These are phyloP conservation scores for Taphrina wiesneri DNA, from an alignment of 1,139 yeast genomes.

Conservation along the genomic window DNA sequence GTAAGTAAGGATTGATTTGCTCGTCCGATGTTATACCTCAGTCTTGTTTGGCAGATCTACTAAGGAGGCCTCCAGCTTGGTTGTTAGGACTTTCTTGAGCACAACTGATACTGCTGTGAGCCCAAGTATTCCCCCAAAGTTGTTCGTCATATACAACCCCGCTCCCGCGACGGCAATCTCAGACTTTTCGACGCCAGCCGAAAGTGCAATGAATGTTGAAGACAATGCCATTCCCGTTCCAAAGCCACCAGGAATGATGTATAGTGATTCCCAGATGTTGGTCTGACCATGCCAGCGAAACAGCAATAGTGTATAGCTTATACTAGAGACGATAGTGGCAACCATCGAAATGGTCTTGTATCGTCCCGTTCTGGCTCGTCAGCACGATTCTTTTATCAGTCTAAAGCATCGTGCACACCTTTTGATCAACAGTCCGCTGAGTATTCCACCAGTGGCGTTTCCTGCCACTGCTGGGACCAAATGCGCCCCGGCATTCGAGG, in stretches of 20 bases:
- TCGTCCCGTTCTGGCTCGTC: constrained; percentile 16
- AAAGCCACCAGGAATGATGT: constrained; percentile 25
- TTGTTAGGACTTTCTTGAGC: neutral
- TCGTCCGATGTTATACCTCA: neutral
- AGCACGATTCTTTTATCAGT: neutral
- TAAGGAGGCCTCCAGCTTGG: neutral
- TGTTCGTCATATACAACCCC: constrained; percentile 5
- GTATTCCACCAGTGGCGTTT: constrained; percentile 18
- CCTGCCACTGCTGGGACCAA: constrained; percentile 28
- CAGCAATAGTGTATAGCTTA: neutral
- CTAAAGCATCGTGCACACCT: neutral
- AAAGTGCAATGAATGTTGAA: constrained; percentile 4
- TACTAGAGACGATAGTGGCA: neutral
- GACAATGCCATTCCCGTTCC: constrained; percentile 23
- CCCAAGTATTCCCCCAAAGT: constrained; percentile 11
- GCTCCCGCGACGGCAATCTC: constrained; percentile 20
- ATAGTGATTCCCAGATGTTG: constrained; percentile 14
- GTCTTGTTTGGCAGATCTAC: neutral
- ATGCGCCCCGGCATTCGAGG: constrained; percentile 24
- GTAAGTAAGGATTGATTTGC: neutral
- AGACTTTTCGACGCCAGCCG: constrained; percentile 5
- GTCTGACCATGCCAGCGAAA: constrained; percentile 19
- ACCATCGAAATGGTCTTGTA: constrained; percentile 10
- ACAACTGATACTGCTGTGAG: neutral
- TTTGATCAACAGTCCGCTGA: constrained; percentile 16